phyloP scores from a whole-genome alignment of 257 asterid species.

The Scutellaria minor region DNA sequence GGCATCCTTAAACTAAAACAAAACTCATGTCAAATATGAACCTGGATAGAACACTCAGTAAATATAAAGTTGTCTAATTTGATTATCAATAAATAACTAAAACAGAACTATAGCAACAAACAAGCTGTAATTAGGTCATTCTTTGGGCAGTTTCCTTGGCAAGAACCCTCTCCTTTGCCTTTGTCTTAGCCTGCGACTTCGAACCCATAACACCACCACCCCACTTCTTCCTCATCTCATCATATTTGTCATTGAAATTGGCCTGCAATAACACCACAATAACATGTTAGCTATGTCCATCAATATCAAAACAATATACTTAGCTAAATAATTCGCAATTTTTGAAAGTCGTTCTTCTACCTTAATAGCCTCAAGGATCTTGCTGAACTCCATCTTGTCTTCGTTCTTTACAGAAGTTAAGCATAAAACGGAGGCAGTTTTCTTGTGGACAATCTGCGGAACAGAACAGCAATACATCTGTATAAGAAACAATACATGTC shows the following conservation, averaged over 20 bases:
- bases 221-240: conserved; percentile 57
- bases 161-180: conserved; percentile 21
- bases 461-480: background rate
- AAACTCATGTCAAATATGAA: too few relatives aligned
- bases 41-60: too few relatives aligned
- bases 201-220: conserved; percentile 67
- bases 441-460: conserved; percentile 56
- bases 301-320: background rate
- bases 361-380: conserved; percentile 60
- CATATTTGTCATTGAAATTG: conserved; percentile 56
- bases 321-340: background rate
- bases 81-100: background rate
- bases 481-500: background rate
- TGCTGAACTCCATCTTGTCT: conserved; percentile 59
- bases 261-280: conserved; percentile 35
- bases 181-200: conserved; percentile 39
- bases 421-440: conserved; percentile 57
- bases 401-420: conserved; percentile 60
- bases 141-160: conserved; percentile 24
- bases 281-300: background rate
- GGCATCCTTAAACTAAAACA: too few relatives aligned
- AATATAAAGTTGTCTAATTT: too few relatives aligned
- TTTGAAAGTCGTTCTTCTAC: background rate
- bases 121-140: background rate
- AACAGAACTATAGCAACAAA: background rate